Base-by-base conservation (phyloP, 169 alveolate genomes). In the Eimeria praecox region DNA sequence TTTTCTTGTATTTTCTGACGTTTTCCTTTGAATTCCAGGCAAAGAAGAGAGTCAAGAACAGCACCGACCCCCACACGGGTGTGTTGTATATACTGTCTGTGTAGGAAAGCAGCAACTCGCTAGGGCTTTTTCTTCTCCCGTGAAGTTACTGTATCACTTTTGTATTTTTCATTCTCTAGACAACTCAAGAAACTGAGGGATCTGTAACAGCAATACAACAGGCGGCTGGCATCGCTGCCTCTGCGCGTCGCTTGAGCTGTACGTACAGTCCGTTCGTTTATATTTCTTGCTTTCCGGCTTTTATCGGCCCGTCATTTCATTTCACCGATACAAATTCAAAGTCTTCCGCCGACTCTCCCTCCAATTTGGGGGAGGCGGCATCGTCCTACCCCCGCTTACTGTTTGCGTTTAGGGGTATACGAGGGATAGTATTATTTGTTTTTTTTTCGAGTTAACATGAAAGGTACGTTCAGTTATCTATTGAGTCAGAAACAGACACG, bases 221-320 rank as follows among this genome's bases (percentile, higher is more conserved):
- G 75, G 38, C 9, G 75, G 40, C 75, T 27, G 40, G 20, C 59
- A 12, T n/a, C 1, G 75, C 18, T 64, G 35, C 75, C 75, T 22
- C 75, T 27, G 35, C 75, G 75, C 75, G 75, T 64, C 75, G 75
- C 75, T 64, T 64, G 75, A 64, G 75, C 38, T 64, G 38, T 64
- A 64, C 40, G 38, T 64, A 64, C 75, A 64, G 22, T n/a, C 14
- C 75, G 38, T 64, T 64, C 16, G 40, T 64, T 27, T 64, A 27
- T 16, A 56, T 8, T 56, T 56, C 27, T 4, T 8, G 27, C 66
- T 56, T 56, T 56, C 27, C 27, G 18, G 27, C n/a, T 56, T 56
- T 56, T 27, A 12, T 56, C 27, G 27, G 4, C n/a, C 4, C 18
- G 66, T 27, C n/a, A 27, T 12, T 56, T 56, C 27, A 56, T 5